Conservation (phyloP, 306 rosid species). For the Corylus americana region DNA sequence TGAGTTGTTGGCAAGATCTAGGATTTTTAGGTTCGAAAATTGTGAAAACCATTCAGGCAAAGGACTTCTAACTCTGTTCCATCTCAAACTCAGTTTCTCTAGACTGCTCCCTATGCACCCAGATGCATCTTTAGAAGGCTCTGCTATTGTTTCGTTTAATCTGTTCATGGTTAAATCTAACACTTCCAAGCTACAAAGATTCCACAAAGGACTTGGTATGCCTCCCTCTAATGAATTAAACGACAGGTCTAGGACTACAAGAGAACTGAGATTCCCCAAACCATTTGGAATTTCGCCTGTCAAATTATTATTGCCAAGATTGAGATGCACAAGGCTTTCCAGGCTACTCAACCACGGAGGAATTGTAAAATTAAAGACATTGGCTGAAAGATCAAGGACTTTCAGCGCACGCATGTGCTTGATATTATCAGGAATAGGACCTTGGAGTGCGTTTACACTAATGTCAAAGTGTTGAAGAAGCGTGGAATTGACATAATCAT, state of each 20-base stretch:
- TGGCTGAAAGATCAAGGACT: conserved; percentile 15
- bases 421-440: conserved; percentile 19
- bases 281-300: conserved; percentile 6
- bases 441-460: not conserved
- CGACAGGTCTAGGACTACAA: conserved; percentile 21
- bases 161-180: conserved; percentile 18
- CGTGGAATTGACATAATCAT: conserved; percentile 17
- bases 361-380: conserved; percentile 7
- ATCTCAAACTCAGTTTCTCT: conserved; percentile 20
- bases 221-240: conserved; percentile 20
- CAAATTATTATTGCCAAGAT: conserved; percentile 17
- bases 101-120: conserved; percentile 7
- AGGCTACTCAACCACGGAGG: conserved; percentile 20
- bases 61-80: not conserved
- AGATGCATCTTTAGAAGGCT: not conserved
- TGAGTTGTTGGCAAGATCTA: not conserved
- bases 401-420: conserved; percentile 10
- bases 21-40: not conserved
- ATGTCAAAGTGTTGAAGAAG: conserved; percentile 20
- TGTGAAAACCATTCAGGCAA: conserved; percentile 28
- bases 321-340: conserved; percentile 4
- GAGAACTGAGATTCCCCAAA: conserved; percentile 11
- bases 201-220: conserved; percentile 13
- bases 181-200: conserved; percentile 11
- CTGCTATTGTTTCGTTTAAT: conserved; percentile 6